Percentiles rank a stretch among this genome's conserved stretches.
phyloP scores from a whole-genome alignment of 345 rosid genomes.

The Erodium maritimum region DNA sequence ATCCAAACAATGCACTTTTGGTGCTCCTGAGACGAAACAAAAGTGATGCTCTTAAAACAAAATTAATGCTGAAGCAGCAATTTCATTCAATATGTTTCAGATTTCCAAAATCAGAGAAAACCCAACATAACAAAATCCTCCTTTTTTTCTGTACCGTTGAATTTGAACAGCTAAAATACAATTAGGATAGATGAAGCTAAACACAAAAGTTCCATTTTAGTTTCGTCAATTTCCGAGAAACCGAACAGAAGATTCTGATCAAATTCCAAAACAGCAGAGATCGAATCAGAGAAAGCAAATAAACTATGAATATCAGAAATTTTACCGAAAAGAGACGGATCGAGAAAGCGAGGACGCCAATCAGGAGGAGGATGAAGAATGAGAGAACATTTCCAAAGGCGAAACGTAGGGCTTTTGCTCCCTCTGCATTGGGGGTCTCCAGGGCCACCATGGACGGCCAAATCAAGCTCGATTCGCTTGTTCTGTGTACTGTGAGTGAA shows the following conservation, averaged over 20 bases:
- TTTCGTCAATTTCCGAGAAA: not conserved
- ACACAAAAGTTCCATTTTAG: constrained; percentile 1
- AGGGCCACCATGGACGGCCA: constrained; percentile 54
- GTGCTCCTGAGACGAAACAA: not conserved
- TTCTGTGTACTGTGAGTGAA: not conserved
- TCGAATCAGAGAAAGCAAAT: no score
- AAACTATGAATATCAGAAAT: not conserved
- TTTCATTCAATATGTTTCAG: not conserved
- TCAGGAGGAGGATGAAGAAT: constrained; percentile 71
- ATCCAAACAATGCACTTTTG: not conserved
- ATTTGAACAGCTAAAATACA: not conserved
- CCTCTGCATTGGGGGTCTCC: constrained; percentile 26
- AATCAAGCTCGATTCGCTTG: not conserved
- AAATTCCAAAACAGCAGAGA: not conserved
- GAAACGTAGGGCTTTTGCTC: constrained; percentile 28
- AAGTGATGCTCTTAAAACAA: no score
- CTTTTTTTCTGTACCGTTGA: not conserved
- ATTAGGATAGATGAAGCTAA: not conserved
- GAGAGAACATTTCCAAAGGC: constrained; percentile 79
- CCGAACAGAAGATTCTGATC: constrained; percentile 3
- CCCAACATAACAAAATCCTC: not conserved
- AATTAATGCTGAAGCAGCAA: no score
- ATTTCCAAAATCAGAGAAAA: not conserved
- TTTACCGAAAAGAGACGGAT: constrained; percentile 97
- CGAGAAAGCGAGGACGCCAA: constrained; percentile 95